Evolutionary conservation across 1,284 basidiomycete genomes (phyloP), one percentile per base, ranked within the genome.

Genomic region (Mycosarcoma mackinlayi): DNA sequence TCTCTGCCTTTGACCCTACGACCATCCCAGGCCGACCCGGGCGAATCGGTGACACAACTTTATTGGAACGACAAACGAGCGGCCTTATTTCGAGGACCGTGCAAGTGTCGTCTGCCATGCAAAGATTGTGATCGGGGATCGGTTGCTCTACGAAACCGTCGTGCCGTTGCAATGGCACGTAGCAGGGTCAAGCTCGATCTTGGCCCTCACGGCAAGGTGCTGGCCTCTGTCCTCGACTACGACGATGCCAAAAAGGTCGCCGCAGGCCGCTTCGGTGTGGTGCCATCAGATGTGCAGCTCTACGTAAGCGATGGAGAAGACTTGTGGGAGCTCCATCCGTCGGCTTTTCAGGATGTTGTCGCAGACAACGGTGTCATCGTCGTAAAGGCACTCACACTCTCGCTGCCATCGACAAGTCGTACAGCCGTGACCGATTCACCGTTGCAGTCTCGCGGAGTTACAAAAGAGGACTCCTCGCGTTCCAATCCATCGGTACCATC

Each of bases 101-200:
- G n/a, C n/a, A n/a, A n/a, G n/a, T n/a, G n/a, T 31, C 30, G 30
- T 31, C 30, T 31, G 30, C 30, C 4, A n/a, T n/a, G n/a, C n/a
- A n/a, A n/a, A n/a, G n/a, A n/a, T n/a, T n/a, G n/a, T n/a, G n/a
- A n/a, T n/a, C n/a, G n/a, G n/a, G n/a, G n/a, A n/a, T n/a, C n/a
- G n/a, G n/a, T n/a, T n/a, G n/a, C n/a, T n/a, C n/a, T n/a, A n/a
- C n/a, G n/a, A n/a, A n/a, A n/a, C n/a, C n/a, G n/a, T n/a, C n/a
- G n/a, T n/a, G n/a, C n/a, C n/a, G n/a, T n/a, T n/a, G n/a, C 30
- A 8, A 59, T 51, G 40, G 13, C 42, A n/a, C 60, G 56, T 18
- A 53, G 46, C 38, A 50, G 67, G 50, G 46, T 70, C 49, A 70
- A 70, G 62, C 67, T 65, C 41, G 67, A 70, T 30, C 55, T 64